Conservation (phyloP, 495 filamentous ascomycete genomes). For the Polyplosphaeria fusca region DNA sequence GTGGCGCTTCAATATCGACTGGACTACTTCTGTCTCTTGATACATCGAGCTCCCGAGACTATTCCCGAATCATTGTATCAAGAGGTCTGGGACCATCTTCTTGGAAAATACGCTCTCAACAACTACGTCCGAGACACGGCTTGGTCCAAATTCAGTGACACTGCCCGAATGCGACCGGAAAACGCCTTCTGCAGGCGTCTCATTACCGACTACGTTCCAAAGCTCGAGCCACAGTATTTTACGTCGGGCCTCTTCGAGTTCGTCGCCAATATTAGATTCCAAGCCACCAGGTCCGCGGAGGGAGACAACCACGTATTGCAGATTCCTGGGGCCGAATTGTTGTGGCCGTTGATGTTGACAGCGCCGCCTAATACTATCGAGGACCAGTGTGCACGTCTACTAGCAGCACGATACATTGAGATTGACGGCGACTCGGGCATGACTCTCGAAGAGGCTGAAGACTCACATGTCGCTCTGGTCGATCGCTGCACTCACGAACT, state of each 20-base stretch:
- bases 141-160: constrained; percentile 49
- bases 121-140: constrained; percentile 56
- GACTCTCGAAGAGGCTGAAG: constrained; percentile 52
- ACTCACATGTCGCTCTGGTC: constrained; percentile 75
- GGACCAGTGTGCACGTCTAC: constrained; percentile 59
- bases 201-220: constrained; percentile 63
- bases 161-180: background rate
- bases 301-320: constrained; percentile 46
- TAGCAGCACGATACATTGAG: constrained; percentile 75
- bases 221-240: constrained; percentile 60
- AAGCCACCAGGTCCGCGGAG: constrained; percentile 1
- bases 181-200: constrained; percentile 60
- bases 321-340: constrained; percentile 65
- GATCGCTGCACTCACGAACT: constrained; percentile 75
- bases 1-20: constrained; percentile 25
- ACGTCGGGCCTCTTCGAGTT: constrained; percentile 66
- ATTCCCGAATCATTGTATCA: constrained; percentile 20
- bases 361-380: constrained; percentile 69
- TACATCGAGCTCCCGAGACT: constrained; percentile 8
- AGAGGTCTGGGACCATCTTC: constrained; percentile 30
- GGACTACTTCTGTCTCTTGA: constrained; percentile 15
- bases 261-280: constrained; percentile 52
- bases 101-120: constrained; percentile 45
- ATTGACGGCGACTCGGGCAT: constrained; percentile 44
- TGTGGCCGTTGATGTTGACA: constrained; percentile 80